Base-by-base conservation (phyloP, 129 eudicot species). In the Chrysanthemum makinoi region DNA sequence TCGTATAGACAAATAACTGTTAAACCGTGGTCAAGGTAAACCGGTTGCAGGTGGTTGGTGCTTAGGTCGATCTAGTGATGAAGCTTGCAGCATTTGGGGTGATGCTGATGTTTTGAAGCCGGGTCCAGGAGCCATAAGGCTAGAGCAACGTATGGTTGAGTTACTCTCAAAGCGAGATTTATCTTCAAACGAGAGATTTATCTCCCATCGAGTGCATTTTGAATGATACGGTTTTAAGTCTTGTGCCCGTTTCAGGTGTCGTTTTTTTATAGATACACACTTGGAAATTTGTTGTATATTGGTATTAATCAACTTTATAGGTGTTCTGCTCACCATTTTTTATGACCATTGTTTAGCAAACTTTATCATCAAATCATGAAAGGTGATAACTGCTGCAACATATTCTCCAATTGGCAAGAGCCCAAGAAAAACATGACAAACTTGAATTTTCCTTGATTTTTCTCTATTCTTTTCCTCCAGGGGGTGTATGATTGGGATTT, bases 41-140 rank as follows among this genome's bases (percentile, higher is more conserved):
- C 87, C 88, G 33, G 87, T 88, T 39, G 97, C 93, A 17, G 99
- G 99, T 50, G 99, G 99, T n/a, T 94, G 99, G 99, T 94, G n/a
- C n/a, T n/a, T n/a, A n/a, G 87, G 94, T 22, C 86, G 80, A n/a
- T 52, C 81, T 3, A 64, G 44, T 1, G 72, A 75, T 18, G 84
- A 89, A 35, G 77, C 48, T 10, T 94, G 99, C 59, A 47, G n/a
- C 12, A 56, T 77, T 13, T 94, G 99, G 99, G 99, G 99, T 2
- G 96, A 94, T 83, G 95, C 99, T 22, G 87, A 86, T 39, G 95
- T 94, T 71, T 74, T 94, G 80, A 86, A 85, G 57, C 97, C 99
- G 12, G 96, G 99, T 33, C 68, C 74, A 7, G 96, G 96, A 57
- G 96, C 99, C 12, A 79, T 49, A 69, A 79, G 91, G 80, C 82